phyloP scores from a whole-genome alignment of 805 yeast genomes.

The Suhomyces sp. region DNA sequence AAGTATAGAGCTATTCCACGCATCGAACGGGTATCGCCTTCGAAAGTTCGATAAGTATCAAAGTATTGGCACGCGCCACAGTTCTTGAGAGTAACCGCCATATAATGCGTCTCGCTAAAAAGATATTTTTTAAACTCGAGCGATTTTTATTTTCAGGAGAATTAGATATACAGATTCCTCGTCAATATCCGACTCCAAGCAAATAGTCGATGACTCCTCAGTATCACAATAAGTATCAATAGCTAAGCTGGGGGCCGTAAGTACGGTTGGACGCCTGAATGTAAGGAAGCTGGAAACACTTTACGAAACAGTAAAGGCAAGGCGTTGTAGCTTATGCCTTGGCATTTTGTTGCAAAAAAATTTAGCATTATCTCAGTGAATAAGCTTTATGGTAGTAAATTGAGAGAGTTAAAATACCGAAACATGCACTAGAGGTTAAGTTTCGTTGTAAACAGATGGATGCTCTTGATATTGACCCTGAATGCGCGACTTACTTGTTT shows the following conservation, averaged over 20 bases:
- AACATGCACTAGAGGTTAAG: too few species aligned
- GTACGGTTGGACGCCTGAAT: too few species aligned
- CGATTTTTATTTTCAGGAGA: not conserved
- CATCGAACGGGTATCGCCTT: not conserved
- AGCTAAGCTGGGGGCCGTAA: too few species aligned
- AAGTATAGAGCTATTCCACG: not conserved
- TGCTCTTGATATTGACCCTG: too few species aligned
- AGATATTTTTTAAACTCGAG: not conserved
- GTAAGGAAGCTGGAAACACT: not conserved
- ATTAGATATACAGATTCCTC: not conserved
- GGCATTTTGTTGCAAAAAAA: too few species aligned
- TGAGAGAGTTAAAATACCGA: too few species aligned
- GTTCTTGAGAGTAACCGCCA: not conserved
- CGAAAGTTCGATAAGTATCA: not conserved
- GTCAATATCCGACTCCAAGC: not conserved
- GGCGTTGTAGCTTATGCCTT: not conserved
- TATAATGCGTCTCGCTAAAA: not conserved
- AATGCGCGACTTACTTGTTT: too few species aligned
- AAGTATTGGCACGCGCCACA: not conserved
- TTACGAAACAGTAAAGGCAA: not conserved
- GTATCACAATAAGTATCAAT: too few species aligned
- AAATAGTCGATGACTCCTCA: not conserved
- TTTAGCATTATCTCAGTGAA: too few species aligned
- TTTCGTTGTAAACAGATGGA: too few species aligned
- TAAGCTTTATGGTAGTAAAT: too few species aligned